These are phyloP conservation scores for Neoscytalidium dimidiatum DNA, from an alignment of 2,329 filamentous ascomycete genomes.

Conservation along the genomic window DNA sequence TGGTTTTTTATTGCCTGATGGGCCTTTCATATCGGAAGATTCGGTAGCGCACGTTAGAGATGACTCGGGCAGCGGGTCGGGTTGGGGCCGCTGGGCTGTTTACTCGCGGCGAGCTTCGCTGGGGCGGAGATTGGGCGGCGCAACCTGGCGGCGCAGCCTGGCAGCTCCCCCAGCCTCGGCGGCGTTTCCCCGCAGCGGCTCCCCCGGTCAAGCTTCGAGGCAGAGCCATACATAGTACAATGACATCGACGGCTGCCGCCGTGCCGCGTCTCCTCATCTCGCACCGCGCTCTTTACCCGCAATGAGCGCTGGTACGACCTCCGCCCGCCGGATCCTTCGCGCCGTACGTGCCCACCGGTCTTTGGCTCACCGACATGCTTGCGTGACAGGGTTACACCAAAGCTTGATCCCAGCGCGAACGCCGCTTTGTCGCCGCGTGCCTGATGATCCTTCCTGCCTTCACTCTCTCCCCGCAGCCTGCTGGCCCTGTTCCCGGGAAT, in stretches of 20 bases:
- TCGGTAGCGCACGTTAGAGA: no score
- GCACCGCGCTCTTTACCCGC: background rate
- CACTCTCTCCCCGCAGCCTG: constrained; percentile 2
- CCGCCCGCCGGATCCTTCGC: constrained; percentile 17
- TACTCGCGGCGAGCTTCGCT: background rate
- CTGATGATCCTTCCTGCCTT: constrained; percentile 17
- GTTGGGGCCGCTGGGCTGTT: background rate
- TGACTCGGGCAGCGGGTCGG: background rate
- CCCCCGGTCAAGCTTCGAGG: background rate
- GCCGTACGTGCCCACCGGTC: constrained; percentile 9
- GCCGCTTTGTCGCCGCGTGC: constrained; percentile 12
- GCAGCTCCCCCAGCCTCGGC: background rate
- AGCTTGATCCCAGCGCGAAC: constrained; percentile 13
- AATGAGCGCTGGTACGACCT: background rate
- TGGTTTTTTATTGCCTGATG: no score
- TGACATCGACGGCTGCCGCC: background rate
- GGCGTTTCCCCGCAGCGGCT: constrained; percentile 1
- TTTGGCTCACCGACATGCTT: constrained; percentile 13
- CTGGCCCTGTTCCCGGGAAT: background rate
- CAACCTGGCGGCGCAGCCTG: background rate
- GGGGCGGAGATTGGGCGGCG: background rate
- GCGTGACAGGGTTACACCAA: constrained; percentile 11
- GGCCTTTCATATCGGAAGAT: no score
- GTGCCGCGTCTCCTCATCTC: constrained; percentile 9
- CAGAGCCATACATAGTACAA: background rate